Base-by-base conservation (phyloP, 2,329 filamentous ascomycete species). In the Colletotrichum salicis region DNA sequence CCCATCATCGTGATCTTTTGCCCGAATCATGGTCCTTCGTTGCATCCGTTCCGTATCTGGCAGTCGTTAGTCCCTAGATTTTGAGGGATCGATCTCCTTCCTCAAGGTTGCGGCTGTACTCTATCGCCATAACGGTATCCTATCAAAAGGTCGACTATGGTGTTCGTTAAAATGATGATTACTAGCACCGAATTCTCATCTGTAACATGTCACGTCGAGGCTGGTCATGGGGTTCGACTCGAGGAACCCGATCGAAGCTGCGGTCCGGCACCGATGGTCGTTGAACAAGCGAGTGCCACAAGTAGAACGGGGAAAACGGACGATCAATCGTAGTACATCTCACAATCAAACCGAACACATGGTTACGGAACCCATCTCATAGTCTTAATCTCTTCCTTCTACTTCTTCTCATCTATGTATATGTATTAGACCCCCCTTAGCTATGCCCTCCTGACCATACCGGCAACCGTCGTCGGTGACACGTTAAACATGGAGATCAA, bases 401-500 rank as follows among this genome's bases (percentile, higher is more conserved):
- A n/a, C n/a, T 2, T 19, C 19, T 48, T n/a, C 41, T 8, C 41
- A 48, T 35, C 33, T 12, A 12, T 10, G 27, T 27, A 27, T 27
- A 27, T 29, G 27, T 29, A 29, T 29, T 29, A 29, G 27, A 5
- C 5, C 27, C 19, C 6, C 41, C 41, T 7, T n/a, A 11, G 10
- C 41, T 48, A 48, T 48, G 8, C 41, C 19, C 15, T 48, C n/a
- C n/a, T 48, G 15, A 48, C 41, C 41, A 48, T n/a, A 11, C 41
- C 22, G 41, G 41, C 41, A 8, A 22, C 41, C 41, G 41, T 48
- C 41, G 41, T 48, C 41, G 41, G 41, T n/a, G 41, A 91, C 79
- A 86, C 88, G 69, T 95, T 96, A 83, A 92, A 95, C 83, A 91
- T 95, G 86, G 90, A 94, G 71, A 88, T 89, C 75, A 95, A 96